phyloP scores from a whole-genome alignment of 805 yeast species.

The Nakazawaea wyomingensis region DNA sequence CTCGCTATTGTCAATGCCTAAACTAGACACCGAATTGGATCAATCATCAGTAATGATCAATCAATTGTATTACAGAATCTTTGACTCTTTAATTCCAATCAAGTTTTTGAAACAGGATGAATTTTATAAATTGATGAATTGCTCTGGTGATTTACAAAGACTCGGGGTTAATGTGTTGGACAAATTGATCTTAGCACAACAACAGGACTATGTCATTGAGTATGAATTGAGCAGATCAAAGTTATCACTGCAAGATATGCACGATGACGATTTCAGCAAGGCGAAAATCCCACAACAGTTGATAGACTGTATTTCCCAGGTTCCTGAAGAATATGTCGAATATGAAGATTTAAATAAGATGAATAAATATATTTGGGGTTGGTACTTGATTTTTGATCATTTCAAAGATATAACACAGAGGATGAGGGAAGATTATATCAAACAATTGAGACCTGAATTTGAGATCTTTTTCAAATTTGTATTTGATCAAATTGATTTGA shows the following conservation, averaged over 20 bases:
- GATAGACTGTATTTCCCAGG: constrained; percentile 27
- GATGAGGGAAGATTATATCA: constrained; percentile 55
- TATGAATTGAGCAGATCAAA: constrained; percentile 47
- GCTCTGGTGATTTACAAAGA: constrained; percentile 32
- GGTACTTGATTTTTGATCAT: constrained; percentile 58
- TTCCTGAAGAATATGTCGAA: constrained; percentile 33
- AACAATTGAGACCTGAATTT: constrained; percentile 44
- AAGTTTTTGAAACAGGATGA: constrained; percentile 26
- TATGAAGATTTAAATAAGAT: constrained; percentile 30
- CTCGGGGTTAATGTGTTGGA: constrained; percentile 35
- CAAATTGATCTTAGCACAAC: constrained; percentile 37
- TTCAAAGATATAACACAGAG: constrained; percentile 62
- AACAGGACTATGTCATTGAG: constrained; percentile 59
- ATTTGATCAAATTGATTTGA: constrained; percentile 46
- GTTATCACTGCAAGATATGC: constrained; percentile 20
- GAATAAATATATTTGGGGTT: constrained; percentile 54
- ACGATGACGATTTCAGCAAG: constrained; percentile 17
- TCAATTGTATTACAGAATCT: constrained; percentile 30
- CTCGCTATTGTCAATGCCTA: constrained; percentile 23
- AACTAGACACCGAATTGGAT: constrained; percentile 5
- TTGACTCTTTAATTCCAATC: constrained; percentile 23
- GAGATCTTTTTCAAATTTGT: constrained; percentile 46
- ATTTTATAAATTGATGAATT: constrained; percentile 29
- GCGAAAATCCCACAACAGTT: constrained; percentile 37
- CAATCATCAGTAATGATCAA: constrained; percentile 31